Conservation (phyloP, 345 rosid species). For the Gossypium raimondii region DNA sequence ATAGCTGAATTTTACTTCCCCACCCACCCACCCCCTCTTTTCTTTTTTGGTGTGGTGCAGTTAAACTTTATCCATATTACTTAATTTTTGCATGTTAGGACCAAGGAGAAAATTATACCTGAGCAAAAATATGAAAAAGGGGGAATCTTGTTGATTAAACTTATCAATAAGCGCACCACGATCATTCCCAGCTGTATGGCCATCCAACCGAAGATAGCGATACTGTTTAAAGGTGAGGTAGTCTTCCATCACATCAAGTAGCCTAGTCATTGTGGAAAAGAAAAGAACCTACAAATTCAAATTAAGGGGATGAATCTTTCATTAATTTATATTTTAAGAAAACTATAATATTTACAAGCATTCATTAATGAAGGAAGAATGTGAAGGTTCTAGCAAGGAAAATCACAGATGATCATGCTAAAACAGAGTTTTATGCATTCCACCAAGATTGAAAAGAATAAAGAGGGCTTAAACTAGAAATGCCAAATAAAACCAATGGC, state of each 20-base stretch:
- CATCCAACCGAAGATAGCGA: conserved; percentile 84
- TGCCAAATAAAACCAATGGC: neutral
- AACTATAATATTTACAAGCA: neutral
- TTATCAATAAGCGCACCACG: conserved; percentile 79
- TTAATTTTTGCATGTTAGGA: neutral
- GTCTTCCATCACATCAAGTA: conserved; percentile 95
- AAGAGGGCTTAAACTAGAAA: neutral
- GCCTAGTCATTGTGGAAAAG: conserved; percentile 97
- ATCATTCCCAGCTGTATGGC: conserved; percentile 87
- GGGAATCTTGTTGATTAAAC: conserved; percentile 67
- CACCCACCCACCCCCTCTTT: no score
- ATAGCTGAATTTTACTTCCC: neutral
- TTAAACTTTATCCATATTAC: neutral
- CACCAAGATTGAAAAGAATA: neutral
- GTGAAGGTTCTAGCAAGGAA: neutral
- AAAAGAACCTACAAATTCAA: conserved; percentile 64
- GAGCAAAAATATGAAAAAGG: conserved; percentile 82
- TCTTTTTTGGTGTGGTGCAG: neutral
- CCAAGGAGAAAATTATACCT: conserved; percentile 42
- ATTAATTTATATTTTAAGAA: neutral
- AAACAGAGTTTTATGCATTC: neutral
- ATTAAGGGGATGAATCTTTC: neutral
- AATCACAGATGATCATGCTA: neutral
- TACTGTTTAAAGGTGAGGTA: conserved; percentile 68
- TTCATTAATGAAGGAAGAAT: neutral